Evolutionary conservation across 2,329 filamentous ascomycete genomes (phyloP).

Genomic region (Aspergillus brasiliensis): DNA sequence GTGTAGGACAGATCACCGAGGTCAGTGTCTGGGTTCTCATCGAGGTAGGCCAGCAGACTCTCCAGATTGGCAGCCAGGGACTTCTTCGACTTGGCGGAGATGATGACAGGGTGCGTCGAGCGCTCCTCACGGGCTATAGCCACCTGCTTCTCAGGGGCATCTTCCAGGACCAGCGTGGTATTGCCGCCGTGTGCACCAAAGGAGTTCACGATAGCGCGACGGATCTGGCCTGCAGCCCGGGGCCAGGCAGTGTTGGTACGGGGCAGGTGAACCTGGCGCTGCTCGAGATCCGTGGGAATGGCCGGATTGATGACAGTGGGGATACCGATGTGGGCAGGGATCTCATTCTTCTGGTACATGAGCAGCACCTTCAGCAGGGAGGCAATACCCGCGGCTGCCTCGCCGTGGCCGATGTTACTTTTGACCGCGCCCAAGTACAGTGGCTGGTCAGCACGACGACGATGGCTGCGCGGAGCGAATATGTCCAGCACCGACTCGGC

Average conservation of each 20-base stretch:
- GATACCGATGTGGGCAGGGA: conserved; percentile 69
- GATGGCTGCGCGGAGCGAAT: too few species aligned
- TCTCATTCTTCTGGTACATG: conserved; percentile 64
- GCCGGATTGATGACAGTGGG: conserved; percentile 49
- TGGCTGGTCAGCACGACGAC: neutral
- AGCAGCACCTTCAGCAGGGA: conserved; percentile 63
- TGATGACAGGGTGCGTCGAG: conserved; percentile 59
- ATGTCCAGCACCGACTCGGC: too few species aligned
- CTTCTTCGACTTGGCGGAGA: too few species aligned
- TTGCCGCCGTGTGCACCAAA: conserved; percentile 72
- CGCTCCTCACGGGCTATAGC: conserved; percentile 50
- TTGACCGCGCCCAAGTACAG: conserved; percentile 35
- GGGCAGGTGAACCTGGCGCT: conserved; percentile 34
- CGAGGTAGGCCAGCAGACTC: conserved; percentile 51
- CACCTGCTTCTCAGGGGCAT: conserved; percentile 40
- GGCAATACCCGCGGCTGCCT: conserved; percentile 36
- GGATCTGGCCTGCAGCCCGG: too few species aligned
- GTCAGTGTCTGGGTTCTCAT: conserved; percentile 34
- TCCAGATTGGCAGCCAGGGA: conserved; percentile 43
- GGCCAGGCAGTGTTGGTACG: conserved; percentile 20
- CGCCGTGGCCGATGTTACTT: conserved; percentile 50
- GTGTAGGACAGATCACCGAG: conserved; percentile 62
- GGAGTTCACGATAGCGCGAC: conserved; percentile 57
- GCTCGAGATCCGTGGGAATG: conserved; percentile 32
- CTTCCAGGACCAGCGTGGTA: conserved; percentile 64